Percentiles rank a stretch among this genome's conserved stretches.
Conservation (phyloP, 1,284 basidiomycete genomes). For the Vanrija pseudolonga region DNA sequence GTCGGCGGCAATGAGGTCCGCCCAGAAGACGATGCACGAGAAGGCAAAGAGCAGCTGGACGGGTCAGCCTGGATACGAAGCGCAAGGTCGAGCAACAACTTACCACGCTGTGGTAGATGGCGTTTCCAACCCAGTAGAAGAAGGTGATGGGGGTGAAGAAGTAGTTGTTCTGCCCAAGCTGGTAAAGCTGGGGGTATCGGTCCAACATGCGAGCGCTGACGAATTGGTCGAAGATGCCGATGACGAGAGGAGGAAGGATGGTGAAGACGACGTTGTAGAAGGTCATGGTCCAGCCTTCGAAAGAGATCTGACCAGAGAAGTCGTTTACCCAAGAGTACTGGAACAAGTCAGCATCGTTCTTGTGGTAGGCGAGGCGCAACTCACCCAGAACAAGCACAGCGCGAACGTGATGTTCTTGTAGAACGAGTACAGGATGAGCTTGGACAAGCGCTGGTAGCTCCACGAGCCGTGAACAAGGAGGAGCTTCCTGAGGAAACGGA, state of each 20-base stretch:
- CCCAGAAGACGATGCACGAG: constrained; percentile 86
- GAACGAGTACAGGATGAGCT: constrained; percentile 92
- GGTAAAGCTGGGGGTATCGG: constrained; percentile 94
- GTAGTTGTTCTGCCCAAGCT: constrained; percentile 81
- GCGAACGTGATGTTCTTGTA: constrained; percentile 97
- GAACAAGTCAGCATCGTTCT: constrained; percentile 2
- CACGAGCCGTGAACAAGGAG: constrained; percentile 96
- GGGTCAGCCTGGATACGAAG: not conserved
- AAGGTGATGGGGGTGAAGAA: constrained; percentile 90
- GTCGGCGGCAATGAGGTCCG: constrained; percentile 72
- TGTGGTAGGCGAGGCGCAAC: constrained; percentile 23
- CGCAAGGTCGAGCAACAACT: constrained; percentile 43
- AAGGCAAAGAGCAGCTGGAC: constrained; percentile 79
- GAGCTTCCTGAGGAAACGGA: constrained; percentile 93
- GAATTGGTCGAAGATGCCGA: constrained; percentile 97
- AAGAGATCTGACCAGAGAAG: constrained; percentile 96
- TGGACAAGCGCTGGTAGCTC: constrained; percentile 94
- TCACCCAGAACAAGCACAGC: constrained; percentile 95
- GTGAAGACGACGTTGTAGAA: constrained; percentile 92
- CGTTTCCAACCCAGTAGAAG: constrained; percentile 94
- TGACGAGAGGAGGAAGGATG: constrained; percentile 91
- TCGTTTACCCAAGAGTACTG: constrained; percentile 98
- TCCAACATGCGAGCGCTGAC: constrained; percentile 94
- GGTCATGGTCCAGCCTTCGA: constrained; percentile 97
- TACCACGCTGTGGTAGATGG: constrained; percentile 87